These are phyloP conservation scores for Sphaerulina vaccinii DNA, from an alignment of 2,329 filamentous ascomycete species.

Conservation along the genomic window DNA sequence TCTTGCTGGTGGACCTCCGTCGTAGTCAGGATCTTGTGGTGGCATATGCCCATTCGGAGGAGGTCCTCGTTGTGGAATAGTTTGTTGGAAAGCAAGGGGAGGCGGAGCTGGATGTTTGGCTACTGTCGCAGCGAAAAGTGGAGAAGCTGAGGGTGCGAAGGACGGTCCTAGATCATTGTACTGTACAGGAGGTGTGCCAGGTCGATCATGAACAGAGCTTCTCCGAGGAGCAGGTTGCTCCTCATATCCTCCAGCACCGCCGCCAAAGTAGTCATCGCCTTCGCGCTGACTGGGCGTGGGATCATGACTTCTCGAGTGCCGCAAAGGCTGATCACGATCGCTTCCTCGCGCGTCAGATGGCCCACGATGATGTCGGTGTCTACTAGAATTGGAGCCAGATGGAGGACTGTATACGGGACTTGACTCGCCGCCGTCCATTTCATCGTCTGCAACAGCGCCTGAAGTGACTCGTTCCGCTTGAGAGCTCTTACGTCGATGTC, in stretches of 20 bases:
- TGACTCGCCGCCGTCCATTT: slow-evolving; percentile 20
- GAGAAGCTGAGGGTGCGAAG: slow-evolving; percentile 47
- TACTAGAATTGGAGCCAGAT: slow-evolving; percentile 22
- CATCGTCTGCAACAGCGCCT: slow-evolving; percentile 20
- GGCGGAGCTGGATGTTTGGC: slow-evolving; percentile 21
- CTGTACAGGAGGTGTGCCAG: slow-evolving; percentile 22
- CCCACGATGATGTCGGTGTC: slow-evolving; percentile 18
- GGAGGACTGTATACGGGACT: slow-evolving; percentile 23
- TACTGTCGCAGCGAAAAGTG: slow-evolving; percentile 43
- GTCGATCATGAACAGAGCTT: slow-evolving; percentile 24
- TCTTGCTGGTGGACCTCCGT: slow-evolving; percentile 19
- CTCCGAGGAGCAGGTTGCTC: slow-evolving; percentile 18
- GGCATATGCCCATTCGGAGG: slow-evolving; percentile 2
- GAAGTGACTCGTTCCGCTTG: slow-evolving; percentile 18
- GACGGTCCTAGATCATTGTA: slow-evolving; percentile 30
- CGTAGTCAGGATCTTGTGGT: slow-evolving; percentile 13
- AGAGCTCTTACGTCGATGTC: slow-evolving; percentile 21
- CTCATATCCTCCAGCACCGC: slow-evolving; percentile 18
- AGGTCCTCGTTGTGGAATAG: slow-evolving; percentile 7
- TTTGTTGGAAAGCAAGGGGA: slow-evolving; percentile 14
- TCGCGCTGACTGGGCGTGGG: slow-evolving; percentile 39
- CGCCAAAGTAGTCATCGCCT: slow-evolving; percentile 29
- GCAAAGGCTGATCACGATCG: slow-evolving; percentile 34
- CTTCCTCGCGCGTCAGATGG: slow-evolving; percentile 18
- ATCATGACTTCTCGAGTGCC: slow-evolving; percentile 46